Conservation (phyloP, 192 early-diverging fungal species). For the Coemansia sp. region DNA sequence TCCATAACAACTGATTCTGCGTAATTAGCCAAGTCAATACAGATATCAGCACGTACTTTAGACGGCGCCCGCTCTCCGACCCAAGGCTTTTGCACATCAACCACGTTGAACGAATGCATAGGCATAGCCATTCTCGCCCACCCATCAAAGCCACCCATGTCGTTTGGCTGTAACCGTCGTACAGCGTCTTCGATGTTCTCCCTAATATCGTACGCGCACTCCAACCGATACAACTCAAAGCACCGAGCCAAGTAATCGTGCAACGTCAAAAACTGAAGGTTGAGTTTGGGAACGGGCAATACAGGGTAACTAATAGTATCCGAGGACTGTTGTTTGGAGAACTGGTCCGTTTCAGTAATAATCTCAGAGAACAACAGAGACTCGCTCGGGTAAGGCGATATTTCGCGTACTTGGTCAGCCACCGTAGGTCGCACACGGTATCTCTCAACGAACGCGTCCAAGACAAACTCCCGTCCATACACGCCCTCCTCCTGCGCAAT, state of each 20-base stretch:
- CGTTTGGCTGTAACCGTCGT: constrained; percentile 72
- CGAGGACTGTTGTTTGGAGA: constrained; percentile 45
- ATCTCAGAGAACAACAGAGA: constrained; percentile 71
- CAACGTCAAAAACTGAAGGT: constrained; percentile 90
- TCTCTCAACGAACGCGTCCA: constrained; percentile 47
- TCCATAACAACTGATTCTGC: constrained; percentile 68
- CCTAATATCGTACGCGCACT: constrained; percentile 82
- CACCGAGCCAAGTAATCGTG: constrained; percentile 91
- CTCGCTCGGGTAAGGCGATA: constrained; percentile 47
- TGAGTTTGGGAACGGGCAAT: constrained; percentile 78
- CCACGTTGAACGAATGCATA: constrained; percentile 66
- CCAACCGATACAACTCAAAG: constrained; percentile 81
- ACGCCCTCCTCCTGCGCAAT: neutral
- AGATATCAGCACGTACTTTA: constrained; percentile 70
- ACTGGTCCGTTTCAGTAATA: constrained; percentile 67
- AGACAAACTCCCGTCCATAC: constrained; percentile 58
- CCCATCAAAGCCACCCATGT: constrained; percentile 78
- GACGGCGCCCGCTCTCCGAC: constrained; percentile 63
- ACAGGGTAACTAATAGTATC: constrained; percentile 14
- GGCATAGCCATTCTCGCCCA: constrained; percentile 93
- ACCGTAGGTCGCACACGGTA: constrained; percentile 11
- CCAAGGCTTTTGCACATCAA: constrained; percentile 62
- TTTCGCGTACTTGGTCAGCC: constrained; percentile 18
- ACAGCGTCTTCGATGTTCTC: constrained; percentile 90
- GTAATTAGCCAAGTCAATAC: constrained; percentile 68